These are phyloP conservation scores for Heterobasidion irregulare DNA, from an alignment of 1,284 basidiomycete genomes.

Conservation along the genomic window DNA sequence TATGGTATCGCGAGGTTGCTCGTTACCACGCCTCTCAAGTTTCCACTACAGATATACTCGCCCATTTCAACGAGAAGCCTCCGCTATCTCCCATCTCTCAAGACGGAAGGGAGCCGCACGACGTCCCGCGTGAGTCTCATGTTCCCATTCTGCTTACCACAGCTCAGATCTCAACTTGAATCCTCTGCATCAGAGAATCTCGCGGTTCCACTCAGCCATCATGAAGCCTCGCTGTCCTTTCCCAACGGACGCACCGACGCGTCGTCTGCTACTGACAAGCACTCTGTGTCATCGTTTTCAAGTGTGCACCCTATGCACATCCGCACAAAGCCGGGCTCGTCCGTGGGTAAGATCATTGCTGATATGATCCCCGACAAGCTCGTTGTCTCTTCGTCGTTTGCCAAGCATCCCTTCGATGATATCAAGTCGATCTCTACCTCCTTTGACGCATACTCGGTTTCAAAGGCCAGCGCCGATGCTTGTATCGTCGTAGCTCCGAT, in stretches of 20 bases:
- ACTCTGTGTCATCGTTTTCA: constrained; percentile 11
- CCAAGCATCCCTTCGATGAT: constrained; percentile 6
- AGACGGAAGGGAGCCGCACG: constrained; percentile 9
- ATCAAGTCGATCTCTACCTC: not conserved
- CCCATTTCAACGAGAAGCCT: constrained; percentile 15
- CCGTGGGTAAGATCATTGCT: constrained; percentile 45
- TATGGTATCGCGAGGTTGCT: constrained; percentile 69
- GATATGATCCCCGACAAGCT: constrained; percentile 41
- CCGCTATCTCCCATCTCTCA: constrained; percentile 27
- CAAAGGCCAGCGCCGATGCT: constrained; percentile 13
- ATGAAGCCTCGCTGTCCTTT: constrained; percentile 5
- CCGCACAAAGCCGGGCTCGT: constrained; percentile 22
- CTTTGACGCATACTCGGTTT: not conserved
- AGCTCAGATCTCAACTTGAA: too few relatives aligned
- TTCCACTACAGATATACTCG: constrained; percentile 23
- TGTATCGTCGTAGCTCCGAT: constrained; percentile 18
- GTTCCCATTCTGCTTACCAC: not conserved
- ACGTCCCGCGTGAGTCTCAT: not conserved
- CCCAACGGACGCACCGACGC: not conserved
- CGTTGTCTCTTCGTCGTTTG: constrained; percentile 9
- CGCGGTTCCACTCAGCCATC: constrained; percentile 1
- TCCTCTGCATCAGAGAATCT: too few relatives aligned
- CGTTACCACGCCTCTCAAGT: constrained; percentile 22
- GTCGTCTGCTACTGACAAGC: not conserved
- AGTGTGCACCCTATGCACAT: constrained; percentile 18